Evolutionary conservation across 208 protist genomes (phyloP), one percentile per base, ranked within the genome.

Genomic region (Crithidia thermophila): DNA sequence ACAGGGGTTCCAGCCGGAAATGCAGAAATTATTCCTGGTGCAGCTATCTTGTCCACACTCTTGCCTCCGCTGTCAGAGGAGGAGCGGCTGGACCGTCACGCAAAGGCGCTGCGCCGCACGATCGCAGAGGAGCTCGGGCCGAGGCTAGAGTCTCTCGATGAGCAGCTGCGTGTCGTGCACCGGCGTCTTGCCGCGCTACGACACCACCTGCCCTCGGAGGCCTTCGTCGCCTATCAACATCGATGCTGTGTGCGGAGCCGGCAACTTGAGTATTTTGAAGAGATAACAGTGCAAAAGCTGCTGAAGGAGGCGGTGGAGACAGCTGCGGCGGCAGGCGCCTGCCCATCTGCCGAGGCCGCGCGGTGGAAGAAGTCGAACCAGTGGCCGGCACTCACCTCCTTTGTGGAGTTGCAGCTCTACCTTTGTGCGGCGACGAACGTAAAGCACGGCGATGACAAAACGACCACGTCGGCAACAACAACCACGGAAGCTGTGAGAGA

Each of bases 291-390:
- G 37, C 70, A 59, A 5, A 27, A 42, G n/a, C 20, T 72, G 23
- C 13, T 81, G 28, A 64, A 42, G 21, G 65, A 81, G 0, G 70
- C 67, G 2, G 50, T 55, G 39, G 57, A 58, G 28, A 1, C 42
- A 16, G 60, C 69, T 4, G 69, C 63, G 43, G 34, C 34, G 18
- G 47, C 30, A 8, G 16, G 25, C 3, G 27, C 9, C 30, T 65
- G 62, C 28, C 61, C 47, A 14, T 28, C 36, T 4, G 16, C 43
- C 10, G 37, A 50, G 13, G 37, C 61, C 0, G 52, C 47, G 4
- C 51, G 55, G 18, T 75, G 69, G 69, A 28, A 55, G 2, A 75
- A 75, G 36, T 75, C 69, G 1, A 75, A 75, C 28, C 69, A 67
- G 34, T 59, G 69, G 69, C 69, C 60, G 7, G 21, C 45, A 6